Percentiles rank a stretch among this genome's conserved stretches.
Conservation (phyloP, 768 basidiomycete species). For the Gloeostereum incarnatum region DNA sequence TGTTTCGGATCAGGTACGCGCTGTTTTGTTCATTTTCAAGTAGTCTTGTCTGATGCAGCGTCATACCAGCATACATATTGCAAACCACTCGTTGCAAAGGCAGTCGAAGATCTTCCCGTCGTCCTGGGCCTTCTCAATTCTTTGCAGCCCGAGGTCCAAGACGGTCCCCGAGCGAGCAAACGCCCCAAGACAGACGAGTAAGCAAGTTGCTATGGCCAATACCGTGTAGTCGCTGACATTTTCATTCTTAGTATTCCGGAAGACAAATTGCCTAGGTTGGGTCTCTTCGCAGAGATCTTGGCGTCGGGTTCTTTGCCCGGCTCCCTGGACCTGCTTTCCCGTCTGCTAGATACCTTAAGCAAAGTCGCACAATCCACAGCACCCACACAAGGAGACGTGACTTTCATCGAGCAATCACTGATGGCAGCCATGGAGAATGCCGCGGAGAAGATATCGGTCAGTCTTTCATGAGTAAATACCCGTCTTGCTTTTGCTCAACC, state of each 20-base stretch:
- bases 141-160: slow-evolving; percentile 35
- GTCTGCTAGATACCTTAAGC: slow-evolving; percentile 64
- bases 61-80: slow-evolving; percentile 30
- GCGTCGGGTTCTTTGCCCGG: slow-evolving; percentile 56
- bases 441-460: slow-evolving; percentile 46
- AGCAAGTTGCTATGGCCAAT: slow-evolving; percentile 8
- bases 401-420: slow-evolving; percentile 74
- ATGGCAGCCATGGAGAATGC: slow-evolving; percentile 73
- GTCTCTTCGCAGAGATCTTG: slow-evolving; percentile 61
- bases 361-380: slow-evolving; percentile 51
- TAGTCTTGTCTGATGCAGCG: neutral
- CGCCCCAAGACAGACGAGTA: slow-evolving; percentile 54
- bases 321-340: slow-evolving; percentile 61
- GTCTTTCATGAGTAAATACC: too few relatives aligned
- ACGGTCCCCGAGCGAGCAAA: slow-evolving; percentile 48
- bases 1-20: slow-evolving; percentile 40
- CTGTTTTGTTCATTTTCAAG: neutral
- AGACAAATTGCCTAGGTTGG: slow-evolving; percentile 36
- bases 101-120: slow-evolving; percentile 42
- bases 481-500: neutral
- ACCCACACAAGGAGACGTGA: slow-evolving; percentile 51
- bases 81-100: slow-evolving; percentile 37
- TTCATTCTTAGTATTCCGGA: slow-evolving; percentile 21
- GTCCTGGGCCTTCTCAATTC: slow-evolving; percentile 41
- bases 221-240: slow-evolving; percentile 2